Evolutionary conservation across 345 rosid genomes (phyloP), one percentile per base, ranked within the genome.

Genomic region (Gossypium longicalyx): DNA sequence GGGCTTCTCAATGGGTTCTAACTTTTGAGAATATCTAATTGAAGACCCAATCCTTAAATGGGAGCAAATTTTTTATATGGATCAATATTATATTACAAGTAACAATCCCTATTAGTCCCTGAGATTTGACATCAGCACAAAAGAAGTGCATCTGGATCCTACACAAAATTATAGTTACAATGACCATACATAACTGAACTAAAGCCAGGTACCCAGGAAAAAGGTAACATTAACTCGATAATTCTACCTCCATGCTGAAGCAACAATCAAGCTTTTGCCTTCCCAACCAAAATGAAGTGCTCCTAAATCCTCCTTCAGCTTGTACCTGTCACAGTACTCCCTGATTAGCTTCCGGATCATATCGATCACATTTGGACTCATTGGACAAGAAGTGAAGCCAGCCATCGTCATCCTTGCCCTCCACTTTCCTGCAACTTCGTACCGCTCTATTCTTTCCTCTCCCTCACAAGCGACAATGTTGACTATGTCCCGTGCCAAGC

Each of bases 371-470:
- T 74, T 74, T 25, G 80, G 54, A 76, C 93, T 85, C 89, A 94
- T 85, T 11, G 90, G 83, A 68, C 83, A 81, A n/a, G 96, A 75
- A 43, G 64, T 81, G 80, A 95, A 93, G 34, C 98, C 98, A 0
- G 99, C 98, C 99, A 92, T 95, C 79, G 10, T 85, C 97, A 95
- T 91, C 82, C 99, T 90, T 3, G 96, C 94, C 69, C 97, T 86
- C 99, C 99, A 95, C 80, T 93, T 93, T 62, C 97, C 96, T 0
- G 98, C 98, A 71, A 86, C 90, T 73, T 95, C 99, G 12, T 89
- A 93, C 47, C 99, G 84, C 72, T 95, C 99, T 0, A 95, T 90
- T 72, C 99, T 84, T 72, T 93, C 99, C 79, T 91, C 98, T 52
- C 99, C 99, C 77, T 95, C 99, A 0, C 99, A 95, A 3, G 99